Evolutionary conservation across 805 yeast species (phyloP), one percentile per base, ranked within the genome.

Genomic region (Candida maltosa): DNA sequence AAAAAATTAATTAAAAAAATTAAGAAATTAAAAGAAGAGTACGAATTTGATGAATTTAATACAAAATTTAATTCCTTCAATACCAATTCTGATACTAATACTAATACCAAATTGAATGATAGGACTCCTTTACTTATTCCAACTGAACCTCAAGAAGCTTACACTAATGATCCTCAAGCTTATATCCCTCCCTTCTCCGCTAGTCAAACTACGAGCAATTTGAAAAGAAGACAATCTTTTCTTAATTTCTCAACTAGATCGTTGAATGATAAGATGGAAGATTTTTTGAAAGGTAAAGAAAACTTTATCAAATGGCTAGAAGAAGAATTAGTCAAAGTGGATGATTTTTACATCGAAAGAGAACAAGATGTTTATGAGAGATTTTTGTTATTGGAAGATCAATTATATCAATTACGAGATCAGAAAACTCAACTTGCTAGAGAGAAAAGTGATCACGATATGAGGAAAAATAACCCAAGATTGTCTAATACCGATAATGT

Each of bases 291-390:
- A n/a, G 72, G 66, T 9, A 68, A 65, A 29, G 43, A 53, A 4
- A 73, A 72, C 34, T 87, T 87, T 44, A 43, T 70, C n/a, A 52
- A 47, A 2, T 87, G 95, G 94, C 68, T 87, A 4, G 82, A 83
- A 36, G 35, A 46, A 0, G 83, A 87, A 52, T 61, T 81, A 17
- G 43, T 34, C 4, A 83, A 78, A 53, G 80, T 86, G 6, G 78
- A 83, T 25, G 31, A 22, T 0, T 87, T 87, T 49, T 87, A 73
- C 53, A 63, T 54, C 29, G 76, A 70, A 20, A 76, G 71, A 44
- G 94, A 85, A 47, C 63, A 67, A 19, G 82, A 75, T 16, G 77
- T 75, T 1, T 66, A 76, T 29, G 76, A 75, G 38, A 64, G 91
- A 38, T 81, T 73, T 45, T 54, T 78, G 9, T 49, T 80, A 4